Evolutionary conservation across 495 filamentous ascomycete species (phyloP).

Genomic region (Daldinia bambusicola): DNA sequence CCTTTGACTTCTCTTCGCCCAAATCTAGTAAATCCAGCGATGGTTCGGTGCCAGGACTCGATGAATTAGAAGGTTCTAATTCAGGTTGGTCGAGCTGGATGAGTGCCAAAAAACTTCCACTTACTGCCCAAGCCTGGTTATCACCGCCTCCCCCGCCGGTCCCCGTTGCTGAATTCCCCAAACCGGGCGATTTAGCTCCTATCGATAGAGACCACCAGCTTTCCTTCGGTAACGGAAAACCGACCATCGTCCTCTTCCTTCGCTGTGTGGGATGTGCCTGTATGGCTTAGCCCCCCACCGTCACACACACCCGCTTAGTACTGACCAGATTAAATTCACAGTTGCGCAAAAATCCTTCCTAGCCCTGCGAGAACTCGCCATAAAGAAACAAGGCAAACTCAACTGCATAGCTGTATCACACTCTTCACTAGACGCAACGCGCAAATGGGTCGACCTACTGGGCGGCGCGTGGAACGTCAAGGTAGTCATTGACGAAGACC

Average conservation of each 20-base stretch:
- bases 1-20: conserved; percentile 50
- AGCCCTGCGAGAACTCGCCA: conserved; percentile 58
- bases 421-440: conserved; percentile 57
- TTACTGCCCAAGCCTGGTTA: conserved; percentile 59
- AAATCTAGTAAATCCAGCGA: conserved; percentile 44
- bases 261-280: conserved; percentile 68
- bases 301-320: conserved; percentile 10
- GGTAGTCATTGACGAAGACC: conserved; percentile 63
- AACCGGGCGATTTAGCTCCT: conserved; percentile 60
- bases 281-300: conserved; percentile 35
- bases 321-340: conserved; percentile 41
- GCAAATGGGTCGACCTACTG: conserved; percentile 60
- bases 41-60: conserved; percentile 35
- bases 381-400: conserved; percentile 52
- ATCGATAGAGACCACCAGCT: conserved; percentile 57
- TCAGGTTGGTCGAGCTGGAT: conserved; percentile 53
- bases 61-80: conserved; percentile 46
- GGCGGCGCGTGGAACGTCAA: conserved; percentile 60
- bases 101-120: conserved; percentile 55
- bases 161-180: conserved; percentile 54
- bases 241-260: conserved; percentile 61
- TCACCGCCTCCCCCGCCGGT: conserved; percentile 58
- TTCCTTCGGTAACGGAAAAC: conserved; percentile 50
- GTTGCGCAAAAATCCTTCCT: conserved; percentile 68
- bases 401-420: conserved; percentile 66